Percentiles rank a stretch among this genome's conserved stretches.
phyloP scores from a whole-genome alignment of 352 stramenopile species.

The Vaucheria bursata region DNA sequence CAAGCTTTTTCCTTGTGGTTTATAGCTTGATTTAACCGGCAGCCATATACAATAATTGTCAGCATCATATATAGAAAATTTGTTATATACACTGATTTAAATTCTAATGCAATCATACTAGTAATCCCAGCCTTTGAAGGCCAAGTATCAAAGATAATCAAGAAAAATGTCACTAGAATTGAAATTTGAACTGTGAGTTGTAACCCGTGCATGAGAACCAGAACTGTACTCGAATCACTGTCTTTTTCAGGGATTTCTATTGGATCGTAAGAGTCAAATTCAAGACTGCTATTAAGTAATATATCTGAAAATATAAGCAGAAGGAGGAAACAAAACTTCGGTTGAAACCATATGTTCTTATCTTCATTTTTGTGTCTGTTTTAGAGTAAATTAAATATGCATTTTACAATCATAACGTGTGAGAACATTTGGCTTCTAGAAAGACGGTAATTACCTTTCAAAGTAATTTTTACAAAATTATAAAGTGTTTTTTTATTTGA shows the following conservation, averaged over 20 bases:
- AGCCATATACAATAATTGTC: slow-evolving; percentile 31
- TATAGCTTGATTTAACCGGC: slow-evolving; percentile 10
- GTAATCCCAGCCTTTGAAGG: slow-evolving; percentile 37
- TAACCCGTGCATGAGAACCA: slow-evolving; percentile 29
- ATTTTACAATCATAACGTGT: no score
- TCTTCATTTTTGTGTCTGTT: neutral
- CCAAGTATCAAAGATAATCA: slow-evolving; percentile 47
- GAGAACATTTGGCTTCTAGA: no score
- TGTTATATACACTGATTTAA: slow-evolving; percentile 35
- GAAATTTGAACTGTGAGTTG: slow-evolving; percentile 34
- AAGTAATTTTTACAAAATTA: no score
- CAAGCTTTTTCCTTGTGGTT: neutral
- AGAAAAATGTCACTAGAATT: slow-evolving; percentile 28
- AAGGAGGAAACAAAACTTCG: slow-evolving; percentile 24
- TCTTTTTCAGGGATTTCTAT: no score
- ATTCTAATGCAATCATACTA: slow-evolving; percentile 34
- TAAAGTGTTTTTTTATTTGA: no score
- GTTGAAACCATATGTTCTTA: slow-evolving; percentile 14
- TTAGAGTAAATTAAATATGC: no score
- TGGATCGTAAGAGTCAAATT: slow-evolving; percentile 18
- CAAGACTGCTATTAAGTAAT: slow-evolving; percentile 35
- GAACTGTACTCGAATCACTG: no score
- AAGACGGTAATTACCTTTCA: no score
- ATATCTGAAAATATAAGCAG: slow-evolving; percentile 30
- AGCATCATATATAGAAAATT: slow-evolving; percentile 30